Percentiles rank a stretch among this genome's conserved stretches.
These are phyloP conservation scores for Ceriops decandra DNA, from an alignment of 345 rosid species.

Conservation along the genomic window DNA sequence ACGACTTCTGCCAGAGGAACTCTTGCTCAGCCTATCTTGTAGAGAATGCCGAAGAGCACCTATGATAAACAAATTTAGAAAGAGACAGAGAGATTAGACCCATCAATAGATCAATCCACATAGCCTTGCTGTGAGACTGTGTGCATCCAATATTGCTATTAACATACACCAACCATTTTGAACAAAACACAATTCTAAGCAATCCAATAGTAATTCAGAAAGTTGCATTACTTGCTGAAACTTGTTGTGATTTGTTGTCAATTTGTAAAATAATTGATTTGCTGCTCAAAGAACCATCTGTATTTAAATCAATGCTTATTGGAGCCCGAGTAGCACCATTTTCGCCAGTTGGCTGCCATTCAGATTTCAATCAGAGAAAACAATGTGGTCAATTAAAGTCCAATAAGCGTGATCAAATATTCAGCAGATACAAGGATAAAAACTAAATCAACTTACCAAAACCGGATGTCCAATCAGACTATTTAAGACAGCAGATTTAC, in stretches of 20 bases:
- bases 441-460: conserved; percentile 52
- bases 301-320: conserved; percentile 59
- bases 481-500: conserved; percentile 90
- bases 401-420: conserved; percentile 1
- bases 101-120: conserved; percentile 13
- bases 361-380: conserved; percentile 2
- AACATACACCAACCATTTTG: conserved; percentile 1
- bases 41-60: conserved; percentile 91
- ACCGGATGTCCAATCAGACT: conserved; percentile 97
- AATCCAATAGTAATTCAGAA: background rate
- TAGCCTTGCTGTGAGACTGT: background rate
- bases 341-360: conserved; percentile 91
- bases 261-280: conserved; percentile 74
- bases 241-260: conserved; percentile 88
- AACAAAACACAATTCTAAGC: conserved; percentile 1
- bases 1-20: conserved; percentile 72
- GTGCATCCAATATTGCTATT: background rate
- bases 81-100: conserved; percentile 25
- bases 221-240: conserved; percentile 77
- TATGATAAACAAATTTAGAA: conserved; percentile 25
- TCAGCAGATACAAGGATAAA: conserved; percentile 11
- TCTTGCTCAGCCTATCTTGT: conserved; percentile 88
- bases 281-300: conserved; percentile 72
- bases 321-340: conserved; percentile 99
- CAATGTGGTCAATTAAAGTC: conserved; percentile 8